phyloP scores from a whole-genome alignment of 1,139 yeast species.

The Candida frijolesensis region DNA sequence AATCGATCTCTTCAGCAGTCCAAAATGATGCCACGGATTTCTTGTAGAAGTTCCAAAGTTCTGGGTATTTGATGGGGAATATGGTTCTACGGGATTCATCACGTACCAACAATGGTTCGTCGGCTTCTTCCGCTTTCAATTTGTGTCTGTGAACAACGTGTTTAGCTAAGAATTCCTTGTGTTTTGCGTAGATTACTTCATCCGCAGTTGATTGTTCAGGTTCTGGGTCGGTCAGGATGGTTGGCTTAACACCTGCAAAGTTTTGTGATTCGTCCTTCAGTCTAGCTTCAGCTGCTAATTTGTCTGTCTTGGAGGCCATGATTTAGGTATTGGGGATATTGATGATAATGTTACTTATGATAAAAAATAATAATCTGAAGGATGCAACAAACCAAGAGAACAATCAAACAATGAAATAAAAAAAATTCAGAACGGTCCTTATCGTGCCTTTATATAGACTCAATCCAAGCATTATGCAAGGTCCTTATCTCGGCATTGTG shows the following conservation, averaged over 20 bases:
- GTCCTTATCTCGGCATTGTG: no score
- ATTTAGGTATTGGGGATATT: no score
- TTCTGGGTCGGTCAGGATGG: conserved; percentile 7
- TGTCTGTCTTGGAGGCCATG: conserved; percentile 38
- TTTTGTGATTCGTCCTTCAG: conserved; percentile 41
- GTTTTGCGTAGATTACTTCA: conserved; percentile 30
- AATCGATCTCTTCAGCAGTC: conserved; percentile 99
- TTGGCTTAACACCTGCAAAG: conserved; percentile 24
- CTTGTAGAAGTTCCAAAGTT: conserved; percentile 98
- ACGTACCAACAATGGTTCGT: conserved; percentile 87
- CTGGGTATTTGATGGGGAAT: conserved; percentile 97
- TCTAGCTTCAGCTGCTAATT: conserved; percentile 49
- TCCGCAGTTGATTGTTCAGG: conserved; percentile 21
- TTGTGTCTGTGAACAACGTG: conserved; percentile 72
- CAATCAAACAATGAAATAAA: no score
- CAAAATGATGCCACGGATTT: conserved; percentile 99
- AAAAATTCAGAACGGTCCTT: no score
- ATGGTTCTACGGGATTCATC: conserved; percentile 89
- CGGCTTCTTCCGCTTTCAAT: conserved; percentile 74
- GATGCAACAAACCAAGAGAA: no score
- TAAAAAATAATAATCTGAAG: no score
- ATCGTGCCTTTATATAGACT: no score
- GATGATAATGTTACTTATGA: no score
- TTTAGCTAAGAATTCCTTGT: conserved; percentile 54
- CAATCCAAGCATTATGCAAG: no score